Evolutionary conservation across 371 early-diverging fungal genomes (phyloP).

Genomic region (Paraphysoderma sedebokerense): DNA sequence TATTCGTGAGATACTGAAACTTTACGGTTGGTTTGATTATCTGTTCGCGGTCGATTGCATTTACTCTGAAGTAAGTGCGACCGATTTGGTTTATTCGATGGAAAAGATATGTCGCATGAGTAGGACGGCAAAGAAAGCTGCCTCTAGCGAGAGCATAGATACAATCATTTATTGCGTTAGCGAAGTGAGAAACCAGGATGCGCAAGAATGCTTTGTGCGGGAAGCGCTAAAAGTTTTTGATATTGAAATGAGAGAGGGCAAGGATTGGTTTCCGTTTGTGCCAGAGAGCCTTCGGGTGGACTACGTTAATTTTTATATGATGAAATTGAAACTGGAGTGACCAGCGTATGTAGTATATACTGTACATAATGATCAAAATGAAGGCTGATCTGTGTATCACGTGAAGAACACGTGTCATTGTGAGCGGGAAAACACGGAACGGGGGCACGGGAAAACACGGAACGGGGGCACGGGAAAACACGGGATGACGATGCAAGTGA

Average conservation of each 20-base stretch:
- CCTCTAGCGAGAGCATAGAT: too few species aligned
- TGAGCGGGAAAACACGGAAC: too few species aligned
- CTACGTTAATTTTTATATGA: too few species aligned
- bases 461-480: neutral
- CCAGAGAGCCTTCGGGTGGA: too few species aligned
- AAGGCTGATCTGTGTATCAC: too few species aligned
- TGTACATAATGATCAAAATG: too few species aligned
- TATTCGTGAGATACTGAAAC: constrained; percentile 12
- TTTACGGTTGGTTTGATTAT: constrained; percentile 30
- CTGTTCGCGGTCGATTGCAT: constrained; percentile 32
- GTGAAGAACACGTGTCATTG: too few species aligned
- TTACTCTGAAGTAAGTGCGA: constrained; percentile 31
- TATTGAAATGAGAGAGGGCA: too few species aligned
- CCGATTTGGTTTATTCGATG: constrained; percentile 27
- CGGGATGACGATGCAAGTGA: neutral
- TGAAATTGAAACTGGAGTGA: too few species aligned
- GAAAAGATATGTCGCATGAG: constrained; percentile 7
- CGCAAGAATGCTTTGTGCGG: neutral
- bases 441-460: neutral
- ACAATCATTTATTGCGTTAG: neutral
- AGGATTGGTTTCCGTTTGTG: too few species aligned
- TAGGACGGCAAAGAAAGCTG: too few species aligned
- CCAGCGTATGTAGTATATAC: too few species aligned
- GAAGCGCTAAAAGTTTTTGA: neutral
- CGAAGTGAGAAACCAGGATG: constrained; percentile 1